phyloP scores from a whole-genome alignment of 2,329 filamentous ascomycete genomes.

The Phyllosticta citribraziliensis region DNA sequence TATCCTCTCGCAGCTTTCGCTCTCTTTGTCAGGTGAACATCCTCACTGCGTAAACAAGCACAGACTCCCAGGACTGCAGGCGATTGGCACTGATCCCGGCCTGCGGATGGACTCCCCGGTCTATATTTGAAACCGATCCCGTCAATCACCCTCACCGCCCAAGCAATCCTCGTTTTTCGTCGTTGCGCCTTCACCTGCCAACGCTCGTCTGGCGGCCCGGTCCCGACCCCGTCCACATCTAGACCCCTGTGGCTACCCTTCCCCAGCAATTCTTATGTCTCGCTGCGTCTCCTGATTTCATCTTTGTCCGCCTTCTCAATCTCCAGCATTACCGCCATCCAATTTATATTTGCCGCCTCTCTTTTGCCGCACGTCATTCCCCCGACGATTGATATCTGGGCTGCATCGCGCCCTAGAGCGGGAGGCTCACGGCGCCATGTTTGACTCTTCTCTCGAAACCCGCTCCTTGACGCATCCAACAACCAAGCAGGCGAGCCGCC shows the following conservation, averaged over 20 bases:
- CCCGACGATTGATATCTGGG: not conserved
- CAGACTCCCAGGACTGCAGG: not conserved
- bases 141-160: conserved; percentile 6
- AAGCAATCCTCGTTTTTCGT: conserved; percentile 1
- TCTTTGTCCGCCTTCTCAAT: not conserved
- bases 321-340: not conserved
- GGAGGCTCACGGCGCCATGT: not conserved
- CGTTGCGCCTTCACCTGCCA: conserved; percentile 2
- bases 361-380: not conserved
- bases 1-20: conserved; percentile 2
- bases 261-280: not conserved
- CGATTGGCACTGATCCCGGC: not conserved
- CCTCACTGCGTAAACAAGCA: conserved; percentile 2
- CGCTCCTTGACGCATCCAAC: not conserved
- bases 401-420: not conserved
- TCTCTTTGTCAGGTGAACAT: not conserved
- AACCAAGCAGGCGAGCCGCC: not conserved
- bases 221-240: not conserved
- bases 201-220: not conserved
- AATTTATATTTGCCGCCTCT: not conserved
- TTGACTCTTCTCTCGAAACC: conserved; percentile 5
- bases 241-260: not conserved
- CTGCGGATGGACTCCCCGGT: conserved; percentile 3
- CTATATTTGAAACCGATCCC: conserved; percentile 9
- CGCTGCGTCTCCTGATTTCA: not conserved